Evolutionary conservation across 306 rosid species (phyloP), one percentile per base, ranked within the genome.

Genomic region (Prunus armeniaca): DNA sequence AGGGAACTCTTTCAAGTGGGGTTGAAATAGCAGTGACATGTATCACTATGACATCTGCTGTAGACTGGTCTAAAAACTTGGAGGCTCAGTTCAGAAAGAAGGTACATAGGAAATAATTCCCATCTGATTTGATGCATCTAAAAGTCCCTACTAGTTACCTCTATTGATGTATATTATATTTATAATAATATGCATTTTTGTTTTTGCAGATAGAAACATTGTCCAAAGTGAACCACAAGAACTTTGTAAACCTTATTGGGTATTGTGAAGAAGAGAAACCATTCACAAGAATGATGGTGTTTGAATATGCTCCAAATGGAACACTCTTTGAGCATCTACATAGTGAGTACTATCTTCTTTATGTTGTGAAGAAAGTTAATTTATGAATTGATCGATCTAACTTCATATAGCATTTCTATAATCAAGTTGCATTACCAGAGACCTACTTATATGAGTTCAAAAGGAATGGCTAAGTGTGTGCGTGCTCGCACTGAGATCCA

Each of bases 291-390:
- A 89, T 92, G 86, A 86, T 95, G 96, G 97, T 95, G 75, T 95
- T 92, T 76, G 98, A 95, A 83, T 95, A 95, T 72, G 97, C 97
- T 79, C 97, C 97, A 58, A 95, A 95, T 71, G 98, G 98, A 85
- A 89, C 98, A 0, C 87, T 95, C 52, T 92, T 86, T 71, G 98
- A 95, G 82, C 97, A 95, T 84, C 82, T 95, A 79, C 97, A 95
- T 74, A 70, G 98, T 95, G 60, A 89, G 98, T 84, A 52, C 15
- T 19, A 71, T 46, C 41, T 20, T 24, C 12, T 20, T 32, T 49
- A 45, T 27, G 65, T 60, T 60, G 34, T 60, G 19, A 67, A 18
- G 41, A 65, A 12, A 4, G 2, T 24, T 15, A 49, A 38, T 38
- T 38, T 65, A 61, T 60, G n/a, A 63, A 61, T 34, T 22, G 12